Percentiles rank a stretch among this genome's conserved stretches.
phyloP scores from a whole-genome alignment of 257 asterid genomes.

The Solanum pimpinellifolium region DNA sequence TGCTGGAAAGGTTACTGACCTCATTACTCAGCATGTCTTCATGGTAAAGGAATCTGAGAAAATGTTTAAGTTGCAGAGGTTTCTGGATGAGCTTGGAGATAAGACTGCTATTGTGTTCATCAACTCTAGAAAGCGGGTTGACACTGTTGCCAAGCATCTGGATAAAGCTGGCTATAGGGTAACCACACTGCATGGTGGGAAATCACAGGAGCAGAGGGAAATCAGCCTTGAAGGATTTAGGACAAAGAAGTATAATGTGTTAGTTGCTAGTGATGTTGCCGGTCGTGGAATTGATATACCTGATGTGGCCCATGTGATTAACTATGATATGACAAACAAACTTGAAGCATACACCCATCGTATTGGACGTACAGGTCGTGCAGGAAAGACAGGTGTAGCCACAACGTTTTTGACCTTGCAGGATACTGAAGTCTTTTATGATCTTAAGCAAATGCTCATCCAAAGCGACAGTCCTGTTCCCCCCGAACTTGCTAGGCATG shows the following conservation, averaged over 20 bases:
- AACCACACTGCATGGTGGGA: conserved; percentile 58
- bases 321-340: conserved; percentile 36
- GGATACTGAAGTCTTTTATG: conserved; percentile 23
- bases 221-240: conserved; percentile 49
- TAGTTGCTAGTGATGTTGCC: conserved; percentile 56
- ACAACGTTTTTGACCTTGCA: conserved; percentile 50
- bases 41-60: conserved; percentile 43
- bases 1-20: conserved; percentile 48
- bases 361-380: neutral
- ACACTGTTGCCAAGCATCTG: conserved; percentile 26
- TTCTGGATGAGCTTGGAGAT: conserved; percentile 41
- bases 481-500: neutral
- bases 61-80: conserved; percentile 27
- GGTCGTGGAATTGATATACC: conserved; percentile 63
- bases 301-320: conserved; percentile 50
- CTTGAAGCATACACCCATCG: neutral
- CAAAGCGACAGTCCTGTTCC: conserved; percentile 20
- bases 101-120: conserved; percentile 50
- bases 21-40: conserved; percentile 34
- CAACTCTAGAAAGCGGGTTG: conserved; percentile 38
- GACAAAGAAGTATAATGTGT: conserved; percentile 38
- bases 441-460: conserved; percentile 34
- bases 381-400: conserved; percentile 42
- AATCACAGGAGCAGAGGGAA: conserved; percentile 50
- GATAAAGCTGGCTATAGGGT: conserved; percentile 33